Percentiles rank a stretch among this genome's conserved stretches.
Conservation (phyloP, 495 filamentous ascomycete species). For the Bathelium albidoporum region DNA sequence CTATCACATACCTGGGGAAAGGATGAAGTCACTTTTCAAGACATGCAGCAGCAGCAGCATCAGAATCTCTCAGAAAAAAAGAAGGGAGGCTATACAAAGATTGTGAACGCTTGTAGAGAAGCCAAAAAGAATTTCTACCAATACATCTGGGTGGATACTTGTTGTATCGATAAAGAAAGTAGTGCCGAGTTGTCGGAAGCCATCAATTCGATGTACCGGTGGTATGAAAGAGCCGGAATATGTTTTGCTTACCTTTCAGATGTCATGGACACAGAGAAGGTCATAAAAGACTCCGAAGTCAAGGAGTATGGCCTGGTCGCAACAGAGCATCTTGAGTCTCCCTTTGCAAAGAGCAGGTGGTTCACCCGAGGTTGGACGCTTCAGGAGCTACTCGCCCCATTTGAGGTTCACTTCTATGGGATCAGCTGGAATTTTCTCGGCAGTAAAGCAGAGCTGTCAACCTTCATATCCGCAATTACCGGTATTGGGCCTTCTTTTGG, state of each 20-base stretch:
- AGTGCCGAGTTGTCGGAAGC: constrained; percentile 8
- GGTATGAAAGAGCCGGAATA: constrained; percentile 3
- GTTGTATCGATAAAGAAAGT: constrained; percentile 12
- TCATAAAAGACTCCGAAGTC: not conserved
- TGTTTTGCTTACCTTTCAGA: constrained; percentile 12
- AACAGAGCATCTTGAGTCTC: too few relatives aligned
- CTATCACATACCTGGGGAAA: constrained; percentile 17
- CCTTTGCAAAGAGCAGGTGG: constrained; percentile 11
- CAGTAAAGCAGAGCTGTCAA: not conserved
- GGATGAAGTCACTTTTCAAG: constrained; percentile 11
- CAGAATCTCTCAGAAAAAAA: not conserved
- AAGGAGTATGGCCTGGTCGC: too few relatives aligned
- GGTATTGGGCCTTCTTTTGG: not conserved
- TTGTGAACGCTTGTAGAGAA: constrained; percentile 8
- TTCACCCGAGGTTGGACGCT: constrained; percentile 12
- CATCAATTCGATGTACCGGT: constrained; percentile 10
- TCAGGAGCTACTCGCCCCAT: constrained; percentile 9
- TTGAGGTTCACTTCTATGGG: constrained; percentile 3
- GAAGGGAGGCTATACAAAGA: constrained; percentile 12
- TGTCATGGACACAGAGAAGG: constrained; percentile 3
- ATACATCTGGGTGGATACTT: constrained; percentile 12
- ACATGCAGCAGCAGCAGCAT: not conserved
- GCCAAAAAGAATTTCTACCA: not conserved
- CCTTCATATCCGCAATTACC: constrained; percentile 5
- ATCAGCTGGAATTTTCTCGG: not conserved